Conservation (phyloP, 2,329 filamentous ascomycete species). For the Phaeosphaeriaceae sp. region DNA sequence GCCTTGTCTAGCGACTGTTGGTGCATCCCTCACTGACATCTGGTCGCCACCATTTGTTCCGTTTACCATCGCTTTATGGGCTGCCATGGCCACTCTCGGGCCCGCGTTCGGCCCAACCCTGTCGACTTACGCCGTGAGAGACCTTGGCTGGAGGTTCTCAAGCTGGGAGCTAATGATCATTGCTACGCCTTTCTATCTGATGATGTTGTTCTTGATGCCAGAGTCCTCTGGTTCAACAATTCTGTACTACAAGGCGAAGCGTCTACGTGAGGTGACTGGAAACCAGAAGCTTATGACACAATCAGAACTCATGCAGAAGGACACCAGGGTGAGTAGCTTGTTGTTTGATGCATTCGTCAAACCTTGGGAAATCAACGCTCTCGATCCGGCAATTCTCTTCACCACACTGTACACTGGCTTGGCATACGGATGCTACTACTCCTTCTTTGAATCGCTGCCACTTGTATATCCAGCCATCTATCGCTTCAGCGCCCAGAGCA, state of each 20-base stretch:
- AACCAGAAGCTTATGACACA: slow-evolving; percentile 74
- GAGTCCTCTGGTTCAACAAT: slow-evolving; percentile 79
- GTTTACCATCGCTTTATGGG: slow-evolving; percentile 51
- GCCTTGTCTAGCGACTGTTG: slow-evolving; percentile 44
- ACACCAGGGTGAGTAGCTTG: slow-evolving; percentile 43
- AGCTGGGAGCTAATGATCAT: slow-evolving; percentile 86
- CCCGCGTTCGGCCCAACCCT: slow-evolving; percentile 68
- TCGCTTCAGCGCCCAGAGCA: slow-evolving; percentile 72
- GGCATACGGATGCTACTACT: slow-evolving; percentile 74
- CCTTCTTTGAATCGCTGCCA: slow-evolving; percentile 70
- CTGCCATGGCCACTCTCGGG: slow-evolving; percentile 56
- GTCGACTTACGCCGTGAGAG: slow-evolving; percentile 76
- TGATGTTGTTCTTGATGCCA: slow-evolving; percentile 82
- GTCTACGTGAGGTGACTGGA: slow-evolving; percentile 71
- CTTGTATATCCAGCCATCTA: slow-evolving; percentile 77
- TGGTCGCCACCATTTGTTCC: slow-evolving; percentile 50
- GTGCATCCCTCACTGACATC: slow-evolving; percentile 42
- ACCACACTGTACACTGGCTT: slow-evolving; percentile 85
- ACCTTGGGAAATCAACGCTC: slow-evolving; percentile 85
- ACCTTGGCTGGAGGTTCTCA: slow-evolving; percentile 77
- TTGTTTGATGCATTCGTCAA: slow-evolving; percentile 63
- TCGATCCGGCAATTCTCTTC: slow-evolving; percentile 82
- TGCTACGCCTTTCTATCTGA: slow-evolving; percentile 70
- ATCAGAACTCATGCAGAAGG: slow-evolving; percentile 71
- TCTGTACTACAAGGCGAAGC: slow-evolving; percentile 66